A percentile compares a stretch with the other conserved stretches of the same genome.
phyloP scores from a whole-genome alignment of 2,329 filamentous ascomycete genomes.

The Fusarium tanahbumbuense region DNA sequence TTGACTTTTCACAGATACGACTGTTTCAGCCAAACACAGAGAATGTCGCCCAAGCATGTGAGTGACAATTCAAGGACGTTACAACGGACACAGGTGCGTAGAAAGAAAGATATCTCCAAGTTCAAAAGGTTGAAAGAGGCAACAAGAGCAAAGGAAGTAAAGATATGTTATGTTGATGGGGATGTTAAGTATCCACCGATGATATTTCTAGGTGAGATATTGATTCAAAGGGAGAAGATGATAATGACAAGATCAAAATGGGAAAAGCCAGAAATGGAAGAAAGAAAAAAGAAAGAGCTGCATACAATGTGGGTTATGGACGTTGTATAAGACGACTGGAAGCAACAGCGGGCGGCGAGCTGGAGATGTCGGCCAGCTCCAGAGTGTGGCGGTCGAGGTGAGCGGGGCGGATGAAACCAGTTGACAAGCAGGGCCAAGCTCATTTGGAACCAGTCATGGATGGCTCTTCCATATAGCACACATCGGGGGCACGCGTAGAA shows the following conservation, averaged over 20 bases:
- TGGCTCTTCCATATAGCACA: constrained; percentile 48
- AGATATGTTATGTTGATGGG: not conserved
- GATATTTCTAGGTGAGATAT: not conserved
- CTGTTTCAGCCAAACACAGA: constrained; percentile 9
- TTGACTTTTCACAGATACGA: constrained; percentile 33
- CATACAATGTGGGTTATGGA: constrained; percentile 43
- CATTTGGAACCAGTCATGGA: constrained; percentile 58
- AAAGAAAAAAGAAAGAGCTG: constrained; percentile 37
- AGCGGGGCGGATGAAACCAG: constrained; percentile 58
- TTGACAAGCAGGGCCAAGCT: constrained; percentile 57
- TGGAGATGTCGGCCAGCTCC: constrained; percentile 62
- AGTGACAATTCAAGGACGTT: not conserved
- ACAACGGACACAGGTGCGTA: not conserved
- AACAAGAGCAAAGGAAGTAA: not conserved
- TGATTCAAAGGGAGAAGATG: not conserved
- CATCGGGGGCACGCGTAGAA: constrained; percentile 42
- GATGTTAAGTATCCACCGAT: not conserved
- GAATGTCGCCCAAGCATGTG: constrained; percentile 1
- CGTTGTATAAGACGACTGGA: constrained; percentile 40
- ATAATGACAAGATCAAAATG: not conserved
- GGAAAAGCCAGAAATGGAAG: constrained; percentile 11
- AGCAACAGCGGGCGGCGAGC: constrained; percentile 48
- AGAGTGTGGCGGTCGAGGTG: constrained; percentile 53
- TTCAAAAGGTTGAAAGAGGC: not conserved
- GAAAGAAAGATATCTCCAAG: not conserved